Base-by-base conservation (phyloP, 2,329 filamentous ascomycete genomes). In the Diaporthe sp. region DNA sequence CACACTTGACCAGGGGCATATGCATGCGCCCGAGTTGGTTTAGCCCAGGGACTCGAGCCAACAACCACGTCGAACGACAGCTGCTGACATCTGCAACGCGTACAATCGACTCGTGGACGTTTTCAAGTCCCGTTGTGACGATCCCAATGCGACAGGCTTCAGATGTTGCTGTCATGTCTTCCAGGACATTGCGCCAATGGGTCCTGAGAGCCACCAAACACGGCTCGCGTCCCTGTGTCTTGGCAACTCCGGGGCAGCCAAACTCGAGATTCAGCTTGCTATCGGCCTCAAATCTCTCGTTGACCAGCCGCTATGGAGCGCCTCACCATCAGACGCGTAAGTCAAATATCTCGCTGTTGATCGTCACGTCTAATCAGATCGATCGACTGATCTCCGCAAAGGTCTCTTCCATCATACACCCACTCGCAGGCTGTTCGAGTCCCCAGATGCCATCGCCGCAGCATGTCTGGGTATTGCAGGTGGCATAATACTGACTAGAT, bases 371-470 rank as follows among this genome's bases (percentile, higher is more conserved):
- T 1, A n/a, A n/a, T 9, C 6, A 34, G 25, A 31, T 1, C 1
- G 7, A 28, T 20, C 12, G 5, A 49, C 72, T 60, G 20, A 37
- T 22, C 15, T 4, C 7, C 20, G 25, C 17, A 28, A 4, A 20
- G 61, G 72, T 28, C n/a, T 13, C 39, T 74, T 74, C 28, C 72
- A 74, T 31, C 20, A 49, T n/a, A 74, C 72, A 12, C 51, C 72
- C 28, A 28, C 72, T 7, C 39, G 39, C 51, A 42, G 13, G 39
- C 15, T 70, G 7, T 70, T 68, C 4, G 37, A 58, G 22, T 39
- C 72, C 17, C 20, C 72, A 49, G 61, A 44, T 20, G n/a, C 28
- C 10, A 44, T 37, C 2, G n/a, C 49, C 2, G 55, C 25, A 51
- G 70, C 8, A 3, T 34, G 37, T 61, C 20, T 49, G 4, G 70